A percentile compares a stretch with the other conserved stretches of the same genome.
Evolutionary conservation across 2,329 filamentous ascomycete genomes (phyloP).

Genomic region (Xylaria sp.): DNA sequence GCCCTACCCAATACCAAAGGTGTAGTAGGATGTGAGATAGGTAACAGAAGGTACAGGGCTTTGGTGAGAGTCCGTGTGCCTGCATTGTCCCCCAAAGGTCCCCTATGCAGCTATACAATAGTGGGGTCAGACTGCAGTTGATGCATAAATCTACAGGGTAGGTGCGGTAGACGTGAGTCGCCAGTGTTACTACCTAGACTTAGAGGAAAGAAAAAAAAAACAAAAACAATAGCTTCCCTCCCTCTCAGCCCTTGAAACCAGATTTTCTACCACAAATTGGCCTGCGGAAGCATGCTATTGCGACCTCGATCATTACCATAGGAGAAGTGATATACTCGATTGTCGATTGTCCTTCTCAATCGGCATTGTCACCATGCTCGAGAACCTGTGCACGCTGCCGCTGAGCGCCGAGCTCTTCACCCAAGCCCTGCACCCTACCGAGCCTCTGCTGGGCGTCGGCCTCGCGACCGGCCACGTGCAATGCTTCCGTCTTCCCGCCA

Average conservation of each 20-base stretch:
- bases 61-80: too few relatives aligned
- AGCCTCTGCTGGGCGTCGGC: slow-evolving; percentile 87
- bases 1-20: background rate
- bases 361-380: slow-evolving; percentile 72
- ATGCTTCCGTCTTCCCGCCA: slow-evolving; percentile 76
- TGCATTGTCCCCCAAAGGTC: background rate
- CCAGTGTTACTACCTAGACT: background rate
- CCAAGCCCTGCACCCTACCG: slow-evolving; percentile 84
- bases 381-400: slow-evolving; percentile 90
- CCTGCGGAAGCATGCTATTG: slow-evolving; percentile 13
- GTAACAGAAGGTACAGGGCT: background rate
- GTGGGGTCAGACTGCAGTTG: background rate
- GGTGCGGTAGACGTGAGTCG: background rate
- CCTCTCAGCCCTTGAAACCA: background rate
- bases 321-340: slow-evolving; percentile 7
- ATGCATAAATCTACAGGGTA: background rate
- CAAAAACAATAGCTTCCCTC: background rate
- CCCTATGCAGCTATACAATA: slow-evolving; percentile 6
- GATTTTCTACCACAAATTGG: slow-evolving; percentile 5
- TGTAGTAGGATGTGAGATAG: background rate
- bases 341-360: slow-evolving; percentile 10
- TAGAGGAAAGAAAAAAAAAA: background rate
- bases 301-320: background rate
- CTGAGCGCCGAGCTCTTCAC: slow-evolving; percentile 88
- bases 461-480: slow-evolving; percentile 87